Base-by-base conservation (phyloP, 495 filamentous ascomycete species). In the Talaromyces thailandensis region DNA sequence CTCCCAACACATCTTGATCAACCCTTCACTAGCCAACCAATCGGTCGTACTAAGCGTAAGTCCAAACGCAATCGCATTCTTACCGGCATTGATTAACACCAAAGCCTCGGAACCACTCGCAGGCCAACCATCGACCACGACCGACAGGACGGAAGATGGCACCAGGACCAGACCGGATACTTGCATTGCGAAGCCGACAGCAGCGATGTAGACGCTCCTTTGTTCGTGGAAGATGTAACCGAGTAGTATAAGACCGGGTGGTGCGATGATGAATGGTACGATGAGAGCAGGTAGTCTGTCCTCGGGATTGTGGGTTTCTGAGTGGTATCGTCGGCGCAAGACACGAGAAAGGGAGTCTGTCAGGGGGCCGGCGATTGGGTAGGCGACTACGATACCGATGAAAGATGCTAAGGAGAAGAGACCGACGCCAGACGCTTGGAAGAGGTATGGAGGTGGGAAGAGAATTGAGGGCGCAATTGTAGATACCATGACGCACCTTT, bases 11-110 rank as follows among this genome's bases (percentile, higher is more conserved):
- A 77, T 77, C 64, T 74, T 75, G 0, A 57, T 64, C 7, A 77
- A 45, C 4, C 75, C 75, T 25, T 73, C 64, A 35, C 45, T 64
- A 5, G 66, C 63, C 68, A 75, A 67, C 73, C 73, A 77, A 14
- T 62, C 16, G 29, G 67, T 65, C 14, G 65, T 65, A 11, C 66
- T 63, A 21, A 66, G 66, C 1, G 71, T 66, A 25, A 77, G 43
- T 0, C 75, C 75, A 63, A 77, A 77, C 0, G 75, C 75, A 58
- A 77, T 69, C 3, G 74, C 63, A 60, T 77, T 77, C 70, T 77
- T 77, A 2, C 73, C 72, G 0, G 72, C 66, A 61, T 77, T 77
- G n/a, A 77, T 68, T 26, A 69, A 48, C 2, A 73, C 71, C 40
- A 73, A 63, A 1, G 71, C 71, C 64, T 73, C 71, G 12, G 68